Percentiles rank a stretch among this genome's conserved stretches.
phyloP scores from a whole-genome alignment of 768 basidiomycete genomes.

The Leccinum pellstonianum region DNA sequence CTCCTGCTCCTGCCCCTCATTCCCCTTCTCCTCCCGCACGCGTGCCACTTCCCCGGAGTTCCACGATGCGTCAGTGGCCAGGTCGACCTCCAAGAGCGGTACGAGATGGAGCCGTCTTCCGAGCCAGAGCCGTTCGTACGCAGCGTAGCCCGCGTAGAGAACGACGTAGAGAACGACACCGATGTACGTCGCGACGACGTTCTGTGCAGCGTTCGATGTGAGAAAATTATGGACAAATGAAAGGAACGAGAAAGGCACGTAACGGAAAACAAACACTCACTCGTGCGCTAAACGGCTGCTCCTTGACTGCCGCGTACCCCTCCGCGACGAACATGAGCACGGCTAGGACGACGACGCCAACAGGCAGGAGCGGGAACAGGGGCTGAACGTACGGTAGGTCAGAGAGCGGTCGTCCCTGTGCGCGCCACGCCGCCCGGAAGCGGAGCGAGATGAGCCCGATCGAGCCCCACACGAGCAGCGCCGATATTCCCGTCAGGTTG shows the following conservation, averaged over 20 bases:
- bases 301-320: constrained; percentile 48
- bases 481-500: constrained; percentile 64
- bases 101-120: constrained; percentile 38
- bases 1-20: not conserved
- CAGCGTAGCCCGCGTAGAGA: constrained; percentile 44
- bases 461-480: constrained; percentile 65
- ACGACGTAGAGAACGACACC: constrained; percentile 47
- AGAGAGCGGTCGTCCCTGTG: constrained; percentile 46
- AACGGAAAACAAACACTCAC: constrained; percentile 28
- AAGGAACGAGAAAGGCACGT: not conserved
- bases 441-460: constrained; percentile 56
- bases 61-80: constrained; percentile 58
- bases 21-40: constrained; percentile 30
- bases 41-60: constrained; percentile 40
- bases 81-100: constrained; percentile 43
- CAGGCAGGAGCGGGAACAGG: constrained; percentile 51
- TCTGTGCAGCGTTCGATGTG: constrained; percentile 32
- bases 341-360: constrained; percentile 49
- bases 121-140: constrained; percentile 39
- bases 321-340: constrained; percentile 54
- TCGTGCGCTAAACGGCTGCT: constrained; percentile 43
- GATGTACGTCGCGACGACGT: constrained; percentile 55
- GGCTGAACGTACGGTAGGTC: constrained; percentile 63
- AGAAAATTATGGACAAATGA: not conserved
- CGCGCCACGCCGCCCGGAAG: constrained; percentile 60